Evolutionary conservation across 2,329 filamentous ascomycete genomes (phyloP).

Genomic region (Pseudogymnoascus sp.): DNA sequence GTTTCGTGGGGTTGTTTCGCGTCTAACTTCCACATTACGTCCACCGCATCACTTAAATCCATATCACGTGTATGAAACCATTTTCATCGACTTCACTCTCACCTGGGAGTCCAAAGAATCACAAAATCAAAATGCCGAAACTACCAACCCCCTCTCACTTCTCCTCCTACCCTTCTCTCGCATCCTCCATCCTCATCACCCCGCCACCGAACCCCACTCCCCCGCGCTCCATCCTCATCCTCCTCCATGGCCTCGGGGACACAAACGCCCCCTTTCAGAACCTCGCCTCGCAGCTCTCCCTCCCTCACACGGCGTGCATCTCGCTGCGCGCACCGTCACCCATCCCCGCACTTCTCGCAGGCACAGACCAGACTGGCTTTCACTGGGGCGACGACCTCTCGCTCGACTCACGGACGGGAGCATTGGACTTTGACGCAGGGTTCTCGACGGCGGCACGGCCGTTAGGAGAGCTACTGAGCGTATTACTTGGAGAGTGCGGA

Average conservation of each 20-base stretch:
- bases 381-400: slow-evolving; percentile 55
- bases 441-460: slow-evolving; percentile 38
- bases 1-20: slow-evolving; percentile 11
- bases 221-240: slow-evolving; percentile 54
- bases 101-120: not conserved
- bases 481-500: slow-evolving; percentile 40
- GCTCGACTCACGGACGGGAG: slow-evolving; percentile 43
- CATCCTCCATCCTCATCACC: slow-evolving; percentile 19
- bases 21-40: not conserved
- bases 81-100: not conserved
- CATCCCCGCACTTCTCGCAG: slow-evolving; percentile 44
- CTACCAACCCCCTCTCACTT: slow-evolving; percentile 39
- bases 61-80: not conserved
- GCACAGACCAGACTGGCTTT: slow-evolving; percentile 32
- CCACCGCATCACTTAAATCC: not conserved
- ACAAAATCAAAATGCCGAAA: not conserved
- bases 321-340: slow-evolving; percentile 52
- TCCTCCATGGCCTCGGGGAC: slow-evolving; percentile 64
- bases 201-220: slow-evolving; percentile 31
- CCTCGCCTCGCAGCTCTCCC: slow-evolving; percentile 49
- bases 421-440: slow-evolving; percentile 47
- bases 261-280: slow-evolving; percentile 49
- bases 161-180: slow-evolving; percentile 34
- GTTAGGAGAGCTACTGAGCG: slow-evolving; percentile 38
- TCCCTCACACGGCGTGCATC: slow-evolving; percentile 59